These are phyloP conservation scores for Fusarium humuli DNA, from an alignment of 2,329 filamentous ascomycete species.

Conservation along the genomic window DNA sequence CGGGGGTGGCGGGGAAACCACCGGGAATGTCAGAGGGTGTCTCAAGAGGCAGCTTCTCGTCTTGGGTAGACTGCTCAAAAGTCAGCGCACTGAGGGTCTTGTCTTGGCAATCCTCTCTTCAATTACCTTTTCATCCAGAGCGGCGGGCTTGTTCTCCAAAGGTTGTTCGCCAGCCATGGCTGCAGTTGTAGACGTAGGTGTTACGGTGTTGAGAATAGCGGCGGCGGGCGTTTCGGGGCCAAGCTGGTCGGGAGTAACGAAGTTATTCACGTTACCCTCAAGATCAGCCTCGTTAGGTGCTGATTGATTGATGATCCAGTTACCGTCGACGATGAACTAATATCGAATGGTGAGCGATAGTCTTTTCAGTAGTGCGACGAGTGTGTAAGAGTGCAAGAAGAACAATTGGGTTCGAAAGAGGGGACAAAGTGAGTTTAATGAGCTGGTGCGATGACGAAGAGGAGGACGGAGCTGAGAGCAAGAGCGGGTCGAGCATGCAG, in stretches of 20 bases:
- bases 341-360: slow-evolving; percentile 43
- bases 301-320: slow-evolving; percentile 85
- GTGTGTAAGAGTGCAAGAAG: slow-evolving; percentile 21
- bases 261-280: slow-evolving; percentile 91
- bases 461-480: slow-evolving; percentile 28
- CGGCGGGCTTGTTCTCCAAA: slow-evolving; percentile 57
- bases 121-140: slow-evolving; percentile 42
- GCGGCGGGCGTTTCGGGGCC: slow-evolving; percentile 58
- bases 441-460: slow-evolving; percentile 40
- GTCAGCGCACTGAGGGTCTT: slow-evolving; percentile 21
- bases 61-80: slow-evolving; percentile 29
- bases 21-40: slow-evolving; percentile 56
- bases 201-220: slow-evolving; percentile 73
- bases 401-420: slow-evolving; percentile 41
- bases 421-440: slow-evolving; percentile 33
- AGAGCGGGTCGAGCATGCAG: slow-evolving; percentile 42
- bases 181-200: slow-evolving; percentile 78
- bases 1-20: slow-evolving; percentile 75
- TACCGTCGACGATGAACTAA: slow-evolving; percentile 94
- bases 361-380: slow-evolving; percentile 14
- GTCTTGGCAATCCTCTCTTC: slow-evolving; percentile 27
- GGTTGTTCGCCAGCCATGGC: slow-evolving; percentile 70
- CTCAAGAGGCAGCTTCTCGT: slow-evolving; percentile 48
- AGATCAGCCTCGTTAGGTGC: slow-evolving; percentile 86
- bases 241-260: slow-evolving; percentile 81